Evolutionary conservation across 2,329 filamentous ascomycete species (phyloP).

Genomic region (Fusarium lyarnte): DNA sequence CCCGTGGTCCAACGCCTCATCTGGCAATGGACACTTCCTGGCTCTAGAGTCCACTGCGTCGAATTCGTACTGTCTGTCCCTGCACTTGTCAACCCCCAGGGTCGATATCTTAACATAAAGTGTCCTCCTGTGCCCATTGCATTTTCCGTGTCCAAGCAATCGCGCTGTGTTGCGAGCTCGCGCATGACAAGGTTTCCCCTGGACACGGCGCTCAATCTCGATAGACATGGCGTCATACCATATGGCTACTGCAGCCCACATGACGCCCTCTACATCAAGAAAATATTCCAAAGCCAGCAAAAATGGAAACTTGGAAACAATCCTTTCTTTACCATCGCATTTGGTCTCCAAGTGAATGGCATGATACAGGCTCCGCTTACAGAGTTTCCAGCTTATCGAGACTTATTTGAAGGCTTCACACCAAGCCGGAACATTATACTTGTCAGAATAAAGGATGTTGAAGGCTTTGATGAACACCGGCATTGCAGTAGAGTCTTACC

Average conservation of each 20-base stretch:
- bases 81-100: not conserved
- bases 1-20: not conserved
- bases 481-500: not conserved
- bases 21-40: not conserved
- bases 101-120: not conserved
- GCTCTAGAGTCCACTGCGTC: not conserved
- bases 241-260: not conserved
- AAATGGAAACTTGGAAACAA: not conserved
- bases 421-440: not conserved
- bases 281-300: not conserved
- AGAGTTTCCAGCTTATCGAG: not conserved
- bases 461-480: not conserved
- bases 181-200: not conserved
- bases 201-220: not conserved
- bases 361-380: not conserved
- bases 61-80: not conserved
- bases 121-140: not conserved
- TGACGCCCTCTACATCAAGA: not conserved
- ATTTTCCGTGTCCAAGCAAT: not conserved
- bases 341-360: not conserved
- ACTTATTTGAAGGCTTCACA: not conserved
- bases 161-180: not conserved
- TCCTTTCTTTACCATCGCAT: not conserved
- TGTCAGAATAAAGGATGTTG: not conserved
- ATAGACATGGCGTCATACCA: not conserved